Conservation (phyloP, 169 alveolate species). For the Plasmodium gallinaceum region DNA sequence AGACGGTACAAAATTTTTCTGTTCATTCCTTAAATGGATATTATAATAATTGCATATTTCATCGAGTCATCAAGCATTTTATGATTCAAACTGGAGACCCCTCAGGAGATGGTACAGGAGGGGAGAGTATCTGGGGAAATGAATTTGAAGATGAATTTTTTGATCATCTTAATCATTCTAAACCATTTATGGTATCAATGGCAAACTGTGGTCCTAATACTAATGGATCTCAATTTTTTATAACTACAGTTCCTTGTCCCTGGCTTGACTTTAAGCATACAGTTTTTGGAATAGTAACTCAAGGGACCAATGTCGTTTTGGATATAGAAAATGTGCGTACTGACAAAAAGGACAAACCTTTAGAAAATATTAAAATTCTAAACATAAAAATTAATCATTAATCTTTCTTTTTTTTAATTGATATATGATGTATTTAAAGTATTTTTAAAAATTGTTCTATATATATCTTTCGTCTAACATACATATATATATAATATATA, state of each 20-base stretch:
- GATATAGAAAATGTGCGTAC: slow-evolving; percentile 93
- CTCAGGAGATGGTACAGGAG: slow-evolving; percentile 99
- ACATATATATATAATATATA: too few species aligned
- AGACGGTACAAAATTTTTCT: slow-evolving; percentile 97
- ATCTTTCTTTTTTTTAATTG: not conserved
- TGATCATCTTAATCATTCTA: slow-evolving; percentile 94
- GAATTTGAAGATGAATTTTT: slow-evolving; percentile 97
- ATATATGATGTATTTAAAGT: too few species aligned
- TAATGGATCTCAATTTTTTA: slow-evolving; percentile 98
- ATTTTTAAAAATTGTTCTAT: too few species aligned
- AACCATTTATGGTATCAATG: slow-evolving; percentile 97
- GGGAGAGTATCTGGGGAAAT: slow-evolving; percentile 89
- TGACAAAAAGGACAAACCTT: slow-evolving; percentile 85
- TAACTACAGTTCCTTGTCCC: slow-evolving; percentile 97
- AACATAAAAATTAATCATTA: slow-evolving; percentile 77
- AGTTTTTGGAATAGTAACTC: slow-evolving; percentile 97
- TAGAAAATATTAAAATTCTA: slow-evolving; percentile 82
- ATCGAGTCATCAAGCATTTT: slow-evolving; percentile 95
- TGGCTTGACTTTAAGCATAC: slow-evolving; percentile 99
- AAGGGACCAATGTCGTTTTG: slow-evolving; percentile 95
- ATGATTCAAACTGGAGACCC: slow-evolving; percentile 99
- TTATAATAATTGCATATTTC: slow-evolving; percentile 88
- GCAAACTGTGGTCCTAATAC: slow-evolving; percentile 99
- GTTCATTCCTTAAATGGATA: slow-evolving; percentile 96
- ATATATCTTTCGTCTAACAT: too few species aligned